Percentiles rank a stretch among this genome's conserved stretches.
phyloP scores from a whole-genome alignment of 768 basidiomycete genomes.

The Leucosporidium scottii region DNA sequence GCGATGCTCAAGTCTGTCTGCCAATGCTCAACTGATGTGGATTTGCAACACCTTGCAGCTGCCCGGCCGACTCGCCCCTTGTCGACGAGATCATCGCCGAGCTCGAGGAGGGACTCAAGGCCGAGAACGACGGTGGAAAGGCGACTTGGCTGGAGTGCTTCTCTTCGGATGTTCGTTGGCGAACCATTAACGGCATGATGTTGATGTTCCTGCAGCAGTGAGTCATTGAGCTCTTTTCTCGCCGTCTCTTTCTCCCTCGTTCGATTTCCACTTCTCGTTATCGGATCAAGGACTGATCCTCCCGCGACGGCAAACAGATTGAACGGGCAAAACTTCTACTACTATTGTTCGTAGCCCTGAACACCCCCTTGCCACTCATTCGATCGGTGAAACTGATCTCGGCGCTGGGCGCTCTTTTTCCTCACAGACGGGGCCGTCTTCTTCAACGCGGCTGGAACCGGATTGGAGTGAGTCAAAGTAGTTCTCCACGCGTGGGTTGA shows the following conservation, averaged over 20 bases:
- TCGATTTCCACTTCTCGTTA: not conserved
- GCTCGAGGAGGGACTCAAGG: slow-evolving; percentile 57
- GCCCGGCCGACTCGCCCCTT: slow-evolving; percentile 47
- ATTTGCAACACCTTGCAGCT: slow-evolving; percentile 36
- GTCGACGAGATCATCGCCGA: slow-evolving; percentile 60
- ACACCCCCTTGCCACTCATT: too few relatives aligned
- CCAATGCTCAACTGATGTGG: too few relatives aligned
- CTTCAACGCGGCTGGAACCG: too few relatives aligned
- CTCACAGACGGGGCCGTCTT: not conserved
- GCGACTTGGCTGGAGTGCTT: slow-evolving; percentile 74
- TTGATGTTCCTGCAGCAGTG: slow-evolving; percentile 48
- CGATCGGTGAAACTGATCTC: not conserved
- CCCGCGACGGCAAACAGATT: not conserved
- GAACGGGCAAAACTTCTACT: not conserved
- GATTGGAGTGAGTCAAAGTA: too few relatives aligned
- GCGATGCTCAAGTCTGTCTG: too few relatives aligned
- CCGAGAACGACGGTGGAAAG: slow-evolving; percentile 72
- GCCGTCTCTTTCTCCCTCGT: slow-evolving; percentile 44
- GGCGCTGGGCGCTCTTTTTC: not conserved
- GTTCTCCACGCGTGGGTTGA: too few relatives aligned
- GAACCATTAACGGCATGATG: slow-evolving; percentile 49
- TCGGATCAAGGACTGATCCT: not conserved
- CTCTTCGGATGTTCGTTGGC: slow-evolving; percentile 58
- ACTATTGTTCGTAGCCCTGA: too few relatives aligned
- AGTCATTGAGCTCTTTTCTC: slow-evolving; percentile 67